These are phyloP conservation scores for Stenocarpella maydis DNA, from an alignment of 2,329 filamentous ascomycete species.

Conservation along the genomic window DNA sequence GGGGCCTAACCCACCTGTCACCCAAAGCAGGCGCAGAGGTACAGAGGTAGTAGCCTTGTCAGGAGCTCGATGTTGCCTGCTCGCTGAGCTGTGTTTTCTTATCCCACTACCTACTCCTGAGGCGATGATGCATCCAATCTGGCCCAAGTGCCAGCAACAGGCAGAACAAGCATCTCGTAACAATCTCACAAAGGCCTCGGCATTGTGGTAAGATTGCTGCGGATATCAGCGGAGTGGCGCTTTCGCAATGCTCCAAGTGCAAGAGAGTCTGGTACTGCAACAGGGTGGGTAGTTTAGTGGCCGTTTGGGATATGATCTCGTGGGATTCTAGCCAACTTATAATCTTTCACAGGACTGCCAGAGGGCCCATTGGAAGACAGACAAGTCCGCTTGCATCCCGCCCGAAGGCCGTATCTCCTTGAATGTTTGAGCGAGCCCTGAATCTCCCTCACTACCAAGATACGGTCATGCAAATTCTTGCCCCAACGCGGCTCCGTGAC, in stretches of 20 bases:
- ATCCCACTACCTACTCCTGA: neutral
- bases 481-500: too few species aligned
- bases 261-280: constrained; percentile 37
- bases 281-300: constrained; percentile 21
- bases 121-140: neutral
- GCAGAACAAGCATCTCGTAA: too few species aligned
- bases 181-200: neutral
- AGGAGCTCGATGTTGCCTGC: neutral
- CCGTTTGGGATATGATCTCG: neutral
- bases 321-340: neutral
- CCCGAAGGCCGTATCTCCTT: neutral
- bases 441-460: neutral
- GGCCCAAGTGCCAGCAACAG: neutral
- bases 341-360: constrained; percentile 33
- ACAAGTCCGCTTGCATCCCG: constrained; percentile 31
- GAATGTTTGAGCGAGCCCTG: constrained; percentile 15
- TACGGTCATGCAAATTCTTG: neutral
- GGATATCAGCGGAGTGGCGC: constrained; percentile 33
- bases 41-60: too few species aligned
- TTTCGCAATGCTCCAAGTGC: constrained; percentile 33
- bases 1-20: neutral
- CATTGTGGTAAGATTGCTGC: constrained; percentile 37
- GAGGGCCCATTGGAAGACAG: constrained; percentile 32
- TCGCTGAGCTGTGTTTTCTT: too few species aligned
- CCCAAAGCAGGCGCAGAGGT: neutral